Percentiles rank a stretch among this genome's conserved stretches.
Evolutionary conservation across 2,329 filamentous ascomycete species (phyloP).

Genomic region (Aspergillus japonicus): DNA sequence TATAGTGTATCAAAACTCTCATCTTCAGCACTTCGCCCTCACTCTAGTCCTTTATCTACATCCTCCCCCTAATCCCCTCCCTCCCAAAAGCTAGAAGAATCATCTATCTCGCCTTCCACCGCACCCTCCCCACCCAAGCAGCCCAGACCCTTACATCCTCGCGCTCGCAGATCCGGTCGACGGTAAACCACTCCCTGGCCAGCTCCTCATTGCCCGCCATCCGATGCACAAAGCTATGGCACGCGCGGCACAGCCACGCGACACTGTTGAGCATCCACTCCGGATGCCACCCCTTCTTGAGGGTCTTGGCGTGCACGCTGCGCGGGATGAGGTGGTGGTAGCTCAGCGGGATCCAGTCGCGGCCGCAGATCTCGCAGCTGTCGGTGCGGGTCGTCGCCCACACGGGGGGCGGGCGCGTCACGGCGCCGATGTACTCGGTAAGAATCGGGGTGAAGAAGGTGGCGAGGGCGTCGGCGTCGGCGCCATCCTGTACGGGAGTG

Average conservation of each 20-base stretch:
- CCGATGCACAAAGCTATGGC: slow-evolving; percentile 78
- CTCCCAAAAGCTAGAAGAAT: too few relatives aligned
- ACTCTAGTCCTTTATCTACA: too few relatives aligned
- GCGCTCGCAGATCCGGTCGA: slow-evolving; percentile 67
- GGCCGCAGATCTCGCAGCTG: slow-evolving; percentile 73
- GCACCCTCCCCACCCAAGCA: slow-evolving; percentile 68
- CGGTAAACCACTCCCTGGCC: slow-evolving; percentile 68
- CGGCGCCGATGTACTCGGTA: slow-evolving; percentile 58
- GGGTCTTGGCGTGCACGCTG: slow-evolving; percentile 69
- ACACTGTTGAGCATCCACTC: slow-evolving; percentile 74
- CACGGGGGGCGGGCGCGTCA: slow-evolving; percentile 62
- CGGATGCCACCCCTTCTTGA: slow-evolving; percentile 77
- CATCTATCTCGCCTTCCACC: slow-evolving; percentile 72
- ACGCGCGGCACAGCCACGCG: slow-evolving; percentile 82
- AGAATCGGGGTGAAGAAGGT: slow-evolving; percentile 65
- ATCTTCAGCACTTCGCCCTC: too few relatives aligned
- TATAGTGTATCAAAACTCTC: too few relatives aligned
- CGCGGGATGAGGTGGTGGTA: slow-evolving; percentile 88
- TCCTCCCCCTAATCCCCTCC: too few relatives aligned
- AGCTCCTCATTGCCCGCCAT: slow-evolving; percentile 75
- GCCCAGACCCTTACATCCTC: slow-evolving; percentile 72
- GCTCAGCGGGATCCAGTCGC: slow-evolving; percentile 71
- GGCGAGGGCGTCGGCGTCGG: neutral
- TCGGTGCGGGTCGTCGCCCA: slow-evolving; percentile 57
- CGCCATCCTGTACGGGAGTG: slow-evolving; percentile 40